Conservation (phyloP, 495 filamentous ascomycete genomes). For the Thermothielavioides terrestris region DNA sequence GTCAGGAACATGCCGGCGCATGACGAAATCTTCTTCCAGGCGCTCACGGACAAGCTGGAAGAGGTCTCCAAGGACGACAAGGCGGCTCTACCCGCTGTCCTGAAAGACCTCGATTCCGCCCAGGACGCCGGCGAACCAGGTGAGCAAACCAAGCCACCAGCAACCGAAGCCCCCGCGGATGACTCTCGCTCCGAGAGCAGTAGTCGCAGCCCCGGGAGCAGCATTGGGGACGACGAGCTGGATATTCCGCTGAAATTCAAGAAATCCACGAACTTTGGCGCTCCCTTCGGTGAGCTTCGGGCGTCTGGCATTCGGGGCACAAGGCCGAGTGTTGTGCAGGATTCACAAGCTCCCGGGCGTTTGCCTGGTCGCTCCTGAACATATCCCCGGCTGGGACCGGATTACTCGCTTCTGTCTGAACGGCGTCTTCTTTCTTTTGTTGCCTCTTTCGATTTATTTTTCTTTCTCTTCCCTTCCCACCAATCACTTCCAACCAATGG, state of each 20-base stretch:
- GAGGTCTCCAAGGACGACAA: conserved; percentile 27
- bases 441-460: not conserved
- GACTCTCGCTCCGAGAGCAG: not conserved
- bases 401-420: not conserved
- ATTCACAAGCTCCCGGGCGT: too few relatives aligned
- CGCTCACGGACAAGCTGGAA: conserved; percentile 36
- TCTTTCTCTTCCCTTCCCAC: not conserved
- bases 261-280: conserved; percentile 53
- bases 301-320: not conserved
- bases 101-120: conserved; percentile 17
- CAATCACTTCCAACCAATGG: not conserved
- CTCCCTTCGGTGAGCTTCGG: conserved; percentile 26
- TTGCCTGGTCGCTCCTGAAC: too few relatives aligned
- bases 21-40: conserved; percentile 39
- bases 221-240: conserved; percentile 33
- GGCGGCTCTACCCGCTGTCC: conserved; percentile 32
- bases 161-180: conserved; percentile 1
- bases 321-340: too few relatives aligned
- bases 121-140: not conserved
- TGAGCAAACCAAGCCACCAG: not conserved
- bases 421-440: not conserved
- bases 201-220: conserved; percentile 20
- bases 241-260: conserved; percentile 53
- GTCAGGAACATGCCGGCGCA: conserved; percentile 38
- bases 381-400: too few relatives aligned